phyloP scores from a whole-genome alignment of 1,139 yeast genomes.

The Kodamaea sp. region DNA sequence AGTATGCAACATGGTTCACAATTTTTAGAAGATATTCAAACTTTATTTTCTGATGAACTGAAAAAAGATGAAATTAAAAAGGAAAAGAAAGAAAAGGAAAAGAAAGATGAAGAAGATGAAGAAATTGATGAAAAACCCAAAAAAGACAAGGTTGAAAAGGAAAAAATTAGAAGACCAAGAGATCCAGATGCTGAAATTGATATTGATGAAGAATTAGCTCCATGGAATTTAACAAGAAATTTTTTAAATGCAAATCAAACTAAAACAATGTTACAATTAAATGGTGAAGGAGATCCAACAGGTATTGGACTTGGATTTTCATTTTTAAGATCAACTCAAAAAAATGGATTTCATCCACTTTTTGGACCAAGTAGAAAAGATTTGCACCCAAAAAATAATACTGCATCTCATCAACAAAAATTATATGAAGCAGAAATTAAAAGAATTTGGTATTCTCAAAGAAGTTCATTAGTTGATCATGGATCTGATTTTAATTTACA shows the following conservation, averaged over 20 bases:
- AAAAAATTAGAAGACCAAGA: conserved; percentile 19
- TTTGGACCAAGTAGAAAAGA: conserved; percentile 41
- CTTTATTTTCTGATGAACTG: conserved; percentile 41
- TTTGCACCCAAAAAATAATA: conserved; percentile 42
- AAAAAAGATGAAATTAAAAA: conserved; percentile 19
- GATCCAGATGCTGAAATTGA: conserved; percentile 39
- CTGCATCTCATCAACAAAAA: conserved; percentile 79
- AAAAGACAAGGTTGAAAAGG: conserved; percentile 21
- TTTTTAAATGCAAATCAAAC: conserved; percentile 94
- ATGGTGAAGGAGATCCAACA: conserved; percentile 96
- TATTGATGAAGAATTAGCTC: conserved; percentile 82
- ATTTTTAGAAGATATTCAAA: conserved; percentile 66
- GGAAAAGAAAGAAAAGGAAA: conserved; percentile 15
- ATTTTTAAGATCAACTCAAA: conserved; percentile 89
- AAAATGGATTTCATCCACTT: conserved; percentile 83
- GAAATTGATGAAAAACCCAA: conserved; percentile 31
- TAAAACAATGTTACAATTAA: conserved; percentile 92
- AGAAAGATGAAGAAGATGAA: conserved; percentile 27
- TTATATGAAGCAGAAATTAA: conserved; percentile 88
- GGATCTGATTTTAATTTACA: conserved; percentile 24
- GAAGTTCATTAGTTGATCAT: conserved; percentile 53
- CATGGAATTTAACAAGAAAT: conserved; percentile 91
- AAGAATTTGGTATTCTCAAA: conserved; percentile 88
- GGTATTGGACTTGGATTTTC: conserved; percentile 90
- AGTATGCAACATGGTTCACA: conserved; percentile 95